A percentile compares a stretch with the other conserved stretches of the same genome.
Conservation (phyloP, 169 alveolate genomes). For the Cryptosporidium felis region DNA sequence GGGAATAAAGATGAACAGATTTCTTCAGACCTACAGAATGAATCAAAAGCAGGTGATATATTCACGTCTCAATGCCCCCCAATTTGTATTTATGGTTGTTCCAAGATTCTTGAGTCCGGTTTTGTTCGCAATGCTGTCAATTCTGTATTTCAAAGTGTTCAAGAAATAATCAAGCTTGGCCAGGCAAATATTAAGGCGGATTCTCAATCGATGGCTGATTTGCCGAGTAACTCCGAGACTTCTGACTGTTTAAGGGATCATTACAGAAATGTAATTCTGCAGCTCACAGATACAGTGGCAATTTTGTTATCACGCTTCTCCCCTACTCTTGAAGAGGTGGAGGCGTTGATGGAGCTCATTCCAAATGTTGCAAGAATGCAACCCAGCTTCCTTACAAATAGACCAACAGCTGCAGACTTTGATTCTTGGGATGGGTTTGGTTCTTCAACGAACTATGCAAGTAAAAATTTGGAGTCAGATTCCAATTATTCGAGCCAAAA, state of each 20-base stretch:
- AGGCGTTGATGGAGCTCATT: constrained; percentile 53
- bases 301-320: constrained; percentile 36
- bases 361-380: constrained; percentile 68
- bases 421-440: constrained; percentile 62
- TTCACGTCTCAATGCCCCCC: constrained; percentile 69
- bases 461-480: not conserved
- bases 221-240: constrained; percentile 17
- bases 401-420: constrained; percentile 69
- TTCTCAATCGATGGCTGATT: constrained; percentile 57
- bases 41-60: not conserved
- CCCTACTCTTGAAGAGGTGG: constrained; percentile 53
- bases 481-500: not conserved
- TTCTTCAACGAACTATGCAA: not conserved
- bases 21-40: not conserved
- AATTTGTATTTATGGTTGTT: constrained; percentile 62
- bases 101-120: constrained; percentile 4
- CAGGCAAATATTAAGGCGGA: constrained; percentile 55
- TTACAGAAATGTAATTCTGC: constrained; percentile 35
- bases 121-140: constrained; percentile 52
- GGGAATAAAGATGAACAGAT: not conserved
- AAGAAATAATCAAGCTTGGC: constrained; percentile 34
- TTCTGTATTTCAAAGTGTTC: constrained; percentile 52
- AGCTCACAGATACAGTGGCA: constrained; percentile 35
- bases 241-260: constrained; percentile 33
- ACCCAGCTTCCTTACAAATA: constrained; percentile 49